These are phyloP conservation scores for Rhododendron molle DNA, from an alignment of 148 eudicot genomes.

Conservation along the genomic window DNA sequence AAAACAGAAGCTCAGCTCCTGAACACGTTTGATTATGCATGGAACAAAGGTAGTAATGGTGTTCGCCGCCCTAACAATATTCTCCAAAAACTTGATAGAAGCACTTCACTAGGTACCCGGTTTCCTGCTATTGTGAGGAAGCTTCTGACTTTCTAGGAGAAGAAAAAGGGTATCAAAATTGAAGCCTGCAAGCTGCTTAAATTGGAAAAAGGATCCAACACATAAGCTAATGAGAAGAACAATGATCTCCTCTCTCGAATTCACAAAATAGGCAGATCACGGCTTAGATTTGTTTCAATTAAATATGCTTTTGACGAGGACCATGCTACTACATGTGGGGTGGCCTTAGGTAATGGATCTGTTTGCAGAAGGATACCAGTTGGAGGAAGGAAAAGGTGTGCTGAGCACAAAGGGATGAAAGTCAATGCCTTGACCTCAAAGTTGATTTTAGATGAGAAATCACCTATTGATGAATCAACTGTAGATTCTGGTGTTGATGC, in stretches of 20 bases:
- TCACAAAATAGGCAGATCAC: conserved; percentile 55
- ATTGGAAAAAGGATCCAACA: conserved; percentile 20
- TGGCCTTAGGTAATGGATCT: conserved; percentile 44
- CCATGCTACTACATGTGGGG: conserved; percentile 46
- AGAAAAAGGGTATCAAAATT: conserved; percentile 52
- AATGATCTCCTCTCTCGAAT: conserved; percentile 36
- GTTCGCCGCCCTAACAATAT: conserved; percentile 62
- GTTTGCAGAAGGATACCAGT: conserved; percentile 45
- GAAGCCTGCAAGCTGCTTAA: conserved; percentile 30
- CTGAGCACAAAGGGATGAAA: conserved; percentile 64
- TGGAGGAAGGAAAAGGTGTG: conserved; percentile 61
- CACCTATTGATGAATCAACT: neutral
- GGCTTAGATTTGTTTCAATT: conserved; percentile 39
- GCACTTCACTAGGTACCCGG: conserved; percentile 12
- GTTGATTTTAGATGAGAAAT: neutral
- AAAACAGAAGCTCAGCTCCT: conserved; percentile 68
- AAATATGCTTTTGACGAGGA: conserved; percentile 18
- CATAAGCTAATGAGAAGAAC: conserved; percentile 12
- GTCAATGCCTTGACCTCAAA: conserved; percentile 21
- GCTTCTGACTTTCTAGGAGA: conserved; percentile 40
- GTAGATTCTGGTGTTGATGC: neutral
- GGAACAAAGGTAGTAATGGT: conserved; percentile 80
- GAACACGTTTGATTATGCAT: conserved; percentile 71
- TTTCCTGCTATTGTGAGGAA: conserved; percentile 34
- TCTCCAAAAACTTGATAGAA: conserved; percentile 34